These are phyloP conservation scores for Myriosclerotinia curreyana DNA, from an alignment of 2,329 filamentous ascomycete genomes.

Conservation along the genomic window DNA sequence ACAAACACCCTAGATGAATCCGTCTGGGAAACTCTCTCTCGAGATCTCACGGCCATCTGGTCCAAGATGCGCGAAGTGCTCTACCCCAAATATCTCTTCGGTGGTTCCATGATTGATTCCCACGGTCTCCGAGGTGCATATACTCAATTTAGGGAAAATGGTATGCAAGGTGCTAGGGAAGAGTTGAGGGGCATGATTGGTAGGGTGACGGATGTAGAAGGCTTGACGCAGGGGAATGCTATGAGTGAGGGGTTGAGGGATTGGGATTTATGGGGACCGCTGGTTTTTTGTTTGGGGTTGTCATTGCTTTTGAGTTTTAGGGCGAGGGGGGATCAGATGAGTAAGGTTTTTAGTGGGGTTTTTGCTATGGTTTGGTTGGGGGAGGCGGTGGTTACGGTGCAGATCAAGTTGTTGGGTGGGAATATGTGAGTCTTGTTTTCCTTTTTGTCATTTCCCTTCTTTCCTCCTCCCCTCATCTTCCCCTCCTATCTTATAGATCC, in stretches of 20 bases:
- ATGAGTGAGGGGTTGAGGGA: constrained; percentile 91
- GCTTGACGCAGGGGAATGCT: constrained; percentile 52
- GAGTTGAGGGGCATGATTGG: constrained; percentile 61
- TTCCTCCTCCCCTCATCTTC: not conserved
- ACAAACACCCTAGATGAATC: constrained; percentile 95
- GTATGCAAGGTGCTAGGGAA: constrained; percentile 57
- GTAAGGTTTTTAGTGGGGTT: constrained; percentile 89
- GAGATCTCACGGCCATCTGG: constrained; percentile 91
- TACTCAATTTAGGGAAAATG: constrained; percentile 57
- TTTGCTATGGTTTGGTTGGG: constrained; percentile 97
- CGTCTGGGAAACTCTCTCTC: constrained; percentile 94
- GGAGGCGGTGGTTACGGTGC: constrained; percentile 92
- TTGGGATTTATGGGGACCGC: constrained; percentile 97
- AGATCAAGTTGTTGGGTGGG: constrained; percentile 93
- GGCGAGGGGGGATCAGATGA: constrained; percentile 75
- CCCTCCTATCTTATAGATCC: not conserved
- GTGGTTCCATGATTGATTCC: constrained; percentile 63
- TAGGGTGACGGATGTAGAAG: constrained; percentile 61
- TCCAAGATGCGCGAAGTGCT: constrained; percentile 97
- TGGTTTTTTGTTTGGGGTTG: constrained; percentile 88
- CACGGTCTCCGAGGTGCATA: constrained; percentile 57
- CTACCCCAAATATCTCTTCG: constrained; percentile 89
- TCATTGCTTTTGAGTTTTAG: constrained; percentile 84
- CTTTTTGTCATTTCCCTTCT: too few relatives aligned
- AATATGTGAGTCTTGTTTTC: constrained; percentile 76